Conservation (phyloP, 306 rosid genomes). For the Morella rubra region DNA sequence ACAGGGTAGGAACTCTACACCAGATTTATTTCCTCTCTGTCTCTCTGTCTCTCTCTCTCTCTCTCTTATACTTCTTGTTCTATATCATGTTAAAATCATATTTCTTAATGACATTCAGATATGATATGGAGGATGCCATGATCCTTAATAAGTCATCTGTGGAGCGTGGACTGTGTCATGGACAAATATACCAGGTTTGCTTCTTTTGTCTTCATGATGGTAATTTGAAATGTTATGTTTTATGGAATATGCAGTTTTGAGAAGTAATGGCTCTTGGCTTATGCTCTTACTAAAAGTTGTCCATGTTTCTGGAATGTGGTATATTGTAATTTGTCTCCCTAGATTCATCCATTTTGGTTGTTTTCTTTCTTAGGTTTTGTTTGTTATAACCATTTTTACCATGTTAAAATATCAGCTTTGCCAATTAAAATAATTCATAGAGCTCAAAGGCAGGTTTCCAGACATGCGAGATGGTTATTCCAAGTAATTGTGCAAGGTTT, state of each 20-base stretch:
- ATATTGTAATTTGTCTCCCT: neutral
- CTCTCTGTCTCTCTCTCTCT: neutral
- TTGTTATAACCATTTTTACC: neutral
- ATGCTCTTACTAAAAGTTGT: neutral
- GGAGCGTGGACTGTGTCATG: conserved; percentile 97
- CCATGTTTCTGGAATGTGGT: neutral
- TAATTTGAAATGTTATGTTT: conserved; percentile 14
- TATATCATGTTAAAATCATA: conserved; percentile 10
- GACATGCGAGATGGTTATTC: neutral
- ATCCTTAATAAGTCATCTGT: conserved; percentile 93
- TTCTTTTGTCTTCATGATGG: conserved; percentile 19
- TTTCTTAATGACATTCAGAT: conserved; percentile 46
- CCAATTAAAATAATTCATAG: neutral
- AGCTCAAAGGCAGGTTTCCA: neutral
- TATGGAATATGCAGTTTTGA: neutral
- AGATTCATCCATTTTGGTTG: neutral
- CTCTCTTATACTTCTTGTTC: neutral
- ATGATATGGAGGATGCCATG: conserved; percentile 99
- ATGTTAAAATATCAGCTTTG: neutral
- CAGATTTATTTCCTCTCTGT: neutral
- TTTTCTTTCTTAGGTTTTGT: neutral
- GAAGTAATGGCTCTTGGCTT: neutral
- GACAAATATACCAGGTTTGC: conserved; percentile 85
- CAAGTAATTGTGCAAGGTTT: neutral
- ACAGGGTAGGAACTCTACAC: conserved; percentile 69